Evolutionary conservation across 768 basidiomycete genomes (phyloP).

Genomic region (Pulveroboletus sp.): DNA sequence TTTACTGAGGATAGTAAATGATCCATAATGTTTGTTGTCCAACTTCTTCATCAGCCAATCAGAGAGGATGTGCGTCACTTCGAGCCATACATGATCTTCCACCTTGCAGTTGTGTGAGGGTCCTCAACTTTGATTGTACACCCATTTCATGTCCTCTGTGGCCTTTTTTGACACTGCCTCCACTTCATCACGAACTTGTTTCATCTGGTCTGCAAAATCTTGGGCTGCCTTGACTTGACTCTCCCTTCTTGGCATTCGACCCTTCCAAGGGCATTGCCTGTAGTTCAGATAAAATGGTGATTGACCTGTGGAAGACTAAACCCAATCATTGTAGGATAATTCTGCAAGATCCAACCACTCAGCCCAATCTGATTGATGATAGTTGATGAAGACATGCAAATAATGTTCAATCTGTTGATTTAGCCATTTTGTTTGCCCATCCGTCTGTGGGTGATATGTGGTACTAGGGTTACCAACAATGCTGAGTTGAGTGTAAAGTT

Average conservation of each 20-base stretch:
- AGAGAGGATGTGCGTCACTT: too few species aligned
- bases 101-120: slow-evolving; percentile 2
- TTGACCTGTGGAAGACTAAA: too few species aligned
- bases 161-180: slow-evolving; percentile 15
- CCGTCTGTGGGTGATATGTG: slow-evolving; percentile 44
- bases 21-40: too few species aligned
- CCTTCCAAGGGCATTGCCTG: slow-evolving; percentile 19
- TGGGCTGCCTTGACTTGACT: slow-evolving; percentile 9
- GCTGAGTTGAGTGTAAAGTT: too few species aligned
- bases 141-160: slow-evolving; percentile 25
- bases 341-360: too few species aligned
- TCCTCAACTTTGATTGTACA: slow-evolving; percentile 7
- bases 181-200: too few species aligned
- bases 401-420: slow-evolving; percentile 41
- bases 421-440: slow-evolving; percentile 39
- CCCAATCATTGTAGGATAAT: too few species aligned
- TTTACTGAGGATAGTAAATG: too few species aligned
- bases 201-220: background rate
- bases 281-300: slow-evolving; percentile 19
- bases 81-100: slow-evolving; percentile 27
- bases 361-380: too few species aligned
- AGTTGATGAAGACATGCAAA: too few species aligned
- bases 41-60: too few species aligned
- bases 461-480: too few species aligned
- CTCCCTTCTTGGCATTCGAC: background rate